These are phyloP conservation scores for Nannochloropsis granulata DNA, from an alignment of 108 stramenopile genomes.

Conservation along the genomic window DNA sequence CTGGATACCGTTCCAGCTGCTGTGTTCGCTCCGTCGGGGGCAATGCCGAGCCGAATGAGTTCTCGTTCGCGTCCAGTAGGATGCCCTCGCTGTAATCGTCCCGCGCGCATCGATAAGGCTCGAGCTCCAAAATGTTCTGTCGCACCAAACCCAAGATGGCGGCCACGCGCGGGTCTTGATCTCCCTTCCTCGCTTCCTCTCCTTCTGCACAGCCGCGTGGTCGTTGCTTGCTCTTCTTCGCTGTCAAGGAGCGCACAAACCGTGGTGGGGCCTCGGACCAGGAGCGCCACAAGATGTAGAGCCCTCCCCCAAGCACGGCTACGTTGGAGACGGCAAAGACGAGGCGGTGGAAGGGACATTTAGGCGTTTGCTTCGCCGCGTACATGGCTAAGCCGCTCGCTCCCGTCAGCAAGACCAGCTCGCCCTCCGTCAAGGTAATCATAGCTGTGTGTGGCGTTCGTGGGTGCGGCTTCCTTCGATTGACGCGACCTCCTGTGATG, in stretches of 20 bases:
- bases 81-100: conserved; percentile 80
- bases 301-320: neutral
- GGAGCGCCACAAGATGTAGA: neutral
- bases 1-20: conserved; percentile 71
- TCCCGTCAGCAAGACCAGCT: neutral
- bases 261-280: neutral
- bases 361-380: neutral
- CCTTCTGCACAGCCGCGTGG: neutral
- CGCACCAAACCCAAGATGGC: conserved; percentile 45
- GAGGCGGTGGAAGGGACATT: neutral
- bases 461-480: neutral
- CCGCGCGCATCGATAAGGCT: conserved; percentile 84
- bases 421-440: neutral
- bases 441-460: neutral
- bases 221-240: neutral
- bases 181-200: neutral
- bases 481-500: too few species aligned
- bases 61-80: conserved; percentile 91
- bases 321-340: neutral
- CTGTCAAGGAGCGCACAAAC: neutral
- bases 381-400: neutral
- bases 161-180: neutral
- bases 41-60: conserved; percentile 61
- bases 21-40: conserved; percentile 11
- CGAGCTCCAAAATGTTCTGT: conserved; percentile 70